Percentiles rank a stretch among this genome's conserved stretches.
phyloP scores from a whole-genome alignment of 352 stramenopile genomes.

The Globisporangium cystogenes region DNA sequence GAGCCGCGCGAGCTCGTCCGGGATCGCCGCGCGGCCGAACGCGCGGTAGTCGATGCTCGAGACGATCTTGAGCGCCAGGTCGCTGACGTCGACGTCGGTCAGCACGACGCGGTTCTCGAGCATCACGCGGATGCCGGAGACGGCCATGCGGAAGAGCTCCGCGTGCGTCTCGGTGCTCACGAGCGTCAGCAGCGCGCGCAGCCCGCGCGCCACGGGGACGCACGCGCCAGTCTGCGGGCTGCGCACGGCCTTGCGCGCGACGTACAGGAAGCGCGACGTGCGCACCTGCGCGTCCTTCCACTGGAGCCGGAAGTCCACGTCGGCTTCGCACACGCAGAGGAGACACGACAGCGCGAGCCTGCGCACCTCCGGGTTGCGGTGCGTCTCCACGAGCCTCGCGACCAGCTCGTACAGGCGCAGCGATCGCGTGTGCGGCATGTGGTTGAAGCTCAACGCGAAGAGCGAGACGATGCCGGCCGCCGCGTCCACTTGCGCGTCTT shows the following conservation, averaged over 20 bases:
- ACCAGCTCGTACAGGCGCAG: constrained; percentile 83
- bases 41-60: constrained; percentile 79
- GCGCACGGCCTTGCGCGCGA: constrained; percentile 25
- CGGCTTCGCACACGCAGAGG: constrained; percentile 63
- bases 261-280: constrained; percentile 78
- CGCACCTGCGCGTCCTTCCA: constrained; percentile 57
- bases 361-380: constrained; percentile 58
- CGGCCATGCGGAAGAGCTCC: constrained; percentile 67
- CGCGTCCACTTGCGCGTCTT: constrained; percentile 64
- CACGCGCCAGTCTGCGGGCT: constrained; percentile 36
- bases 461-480: constrained; percentile 56
- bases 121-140: constrained; percentile 66
- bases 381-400: constrained; percentile 52
- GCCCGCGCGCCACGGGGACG: constrained; percentile 48
- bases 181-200: constrained; percentile 69
- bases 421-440: constrained; percentile 57
- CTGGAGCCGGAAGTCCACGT: constrained; percentile 54
- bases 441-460: constrained; percentile 76
- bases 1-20: constrained; percentile 40
- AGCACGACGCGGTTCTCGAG: constrained; percentile 77
- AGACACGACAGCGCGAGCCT: constrained; percentile 59
- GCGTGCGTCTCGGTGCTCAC: constrained; percentile 69
- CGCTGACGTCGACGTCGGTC: constrained; percentile 80
- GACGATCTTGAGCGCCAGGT: constrained; percentile 71
- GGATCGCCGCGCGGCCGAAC: constrained; percentile 72